These are phyloP conservation scores for Suhomyces pyralidae DNA, from an alignment of 805 yeast species.

Conservation along the genomic window DNA sequence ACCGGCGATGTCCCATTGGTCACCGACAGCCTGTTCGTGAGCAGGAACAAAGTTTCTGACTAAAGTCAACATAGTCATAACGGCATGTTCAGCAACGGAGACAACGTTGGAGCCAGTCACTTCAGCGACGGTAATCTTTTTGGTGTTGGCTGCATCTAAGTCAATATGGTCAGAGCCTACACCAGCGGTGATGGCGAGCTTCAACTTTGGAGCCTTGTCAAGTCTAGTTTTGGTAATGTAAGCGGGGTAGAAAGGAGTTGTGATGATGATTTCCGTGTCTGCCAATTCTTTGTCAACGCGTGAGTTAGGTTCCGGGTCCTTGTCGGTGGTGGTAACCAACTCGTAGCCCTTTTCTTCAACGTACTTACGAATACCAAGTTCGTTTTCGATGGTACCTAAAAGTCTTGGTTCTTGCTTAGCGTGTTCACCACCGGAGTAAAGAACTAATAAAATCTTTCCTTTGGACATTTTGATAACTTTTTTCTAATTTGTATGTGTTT, in stretches of 20 bases:
- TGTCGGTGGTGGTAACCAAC: conserved; percentile 61
- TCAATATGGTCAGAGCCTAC: conserved; percentile 84
- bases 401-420: conserved; percentile 59
- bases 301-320: conserved; percentile 58
- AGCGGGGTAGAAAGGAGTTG: conserved; percentile 83
- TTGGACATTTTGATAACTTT: conserved; percentile 8
- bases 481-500: neutral
- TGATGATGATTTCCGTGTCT: conserved; percentile 73
- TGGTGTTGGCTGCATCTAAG: conserved; percentile 62
- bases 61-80: conserved; percentile 67
- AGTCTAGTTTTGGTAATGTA: conserved; percentile 67
- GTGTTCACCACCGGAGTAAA: conserved; percentile 57
- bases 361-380: conserved; percentile 65
- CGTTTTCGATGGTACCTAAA: conserved; percentile 72
- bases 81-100: conserved; percentile 78
- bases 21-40: conserved; percentile 60
- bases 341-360: conserved; percentile 66
- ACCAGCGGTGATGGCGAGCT: conserved; percentile 74
- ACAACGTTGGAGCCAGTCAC: conserved; percentile 81
- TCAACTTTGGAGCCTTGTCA: conserved; percentile 66
- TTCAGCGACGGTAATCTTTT: conserved; percentile 66
- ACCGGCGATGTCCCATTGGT: conserved; percentile 72
- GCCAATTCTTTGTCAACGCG: conserved; percentile 61
- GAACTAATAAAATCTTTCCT: conserved; percentile 49
- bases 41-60: conserved; percentile 79